Conservation (phyloP, 306 rosid species). For the Cucumis hystrix region DNA sequence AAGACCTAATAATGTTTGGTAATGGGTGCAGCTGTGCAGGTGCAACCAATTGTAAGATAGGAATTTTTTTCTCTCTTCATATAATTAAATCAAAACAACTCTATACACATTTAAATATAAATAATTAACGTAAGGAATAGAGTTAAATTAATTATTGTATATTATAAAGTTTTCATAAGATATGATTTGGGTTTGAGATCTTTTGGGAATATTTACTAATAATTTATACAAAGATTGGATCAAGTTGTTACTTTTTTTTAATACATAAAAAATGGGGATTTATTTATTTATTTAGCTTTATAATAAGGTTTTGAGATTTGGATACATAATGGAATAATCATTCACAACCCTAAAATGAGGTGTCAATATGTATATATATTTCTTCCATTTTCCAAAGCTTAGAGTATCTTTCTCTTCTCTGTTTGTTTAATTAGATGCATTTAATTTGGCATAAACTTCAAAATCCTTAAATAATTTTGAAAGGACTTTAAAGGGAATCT, state of each 20-base stretch:
- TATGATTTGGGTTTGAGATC: constrained; percentile 9
- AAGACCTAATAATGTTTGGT: neutral
- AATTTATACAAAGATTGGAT: neutral
- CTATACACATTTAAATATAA: neutral
- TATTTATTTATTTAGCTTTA: neutral
- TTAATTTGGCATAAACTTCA: constrained; percentile 7
- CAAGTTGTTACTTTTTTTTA: neutral
- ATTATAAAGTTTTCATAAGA: constrained; percentile 4
- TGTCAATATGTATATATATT: neutral
- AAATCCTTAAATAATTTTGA: neutral
- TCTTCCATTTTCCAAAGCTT: constrained; percentile 3
- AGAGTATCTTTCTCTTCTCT: neutral
- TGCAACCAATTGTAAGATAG: neutral
- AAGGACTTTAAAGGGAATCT: neutral
- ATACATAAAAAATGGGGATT: neutral
- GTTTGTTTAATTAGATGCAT: constrained; percentile 7
- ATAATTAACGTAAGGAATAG: neutral
- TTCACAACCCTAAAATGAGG: neutral
- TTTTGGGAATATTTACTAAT: constrained; percentile 4
- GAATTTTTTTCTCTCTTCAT: neutral
- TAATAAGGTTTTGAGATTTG: neutral
- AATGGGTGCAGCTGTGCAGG: constrained; percentile 5
- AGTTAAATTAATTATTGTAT: neutral
- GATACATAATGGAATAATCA: constrained; percentile 6
- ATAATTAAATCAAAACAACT: neutral